A percentile compares a stretch with the other conserved stretches of the same genome.
phyloP scores from a whole-genome alignment of 2,329 filamentous ascomycete genomes.

The Penicillium sp. region DNA sequence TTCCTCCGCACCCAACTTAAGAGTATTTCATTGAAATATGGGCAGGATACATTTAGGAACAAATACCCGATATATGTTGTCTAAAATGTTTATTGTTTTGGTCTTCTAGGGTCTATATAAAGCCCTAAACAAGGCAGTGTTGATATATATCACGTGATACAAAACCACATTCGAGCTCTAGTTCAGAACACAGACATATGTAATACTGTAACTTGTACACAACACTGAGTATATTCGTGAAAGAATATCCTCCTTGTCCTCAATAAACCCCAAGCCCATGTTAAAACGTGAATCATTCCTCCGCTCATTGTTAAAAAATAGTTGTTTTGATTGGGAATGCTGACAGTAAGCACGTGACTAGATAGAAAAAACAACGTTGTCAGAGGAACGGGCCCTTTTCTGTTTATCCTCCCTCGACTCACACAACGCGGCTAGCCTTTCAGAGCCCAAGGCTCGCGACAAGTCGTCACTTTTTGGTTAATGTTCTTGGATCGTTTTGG shows the following conservation, averaged over 20 bases:
- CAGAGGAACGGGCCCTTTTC: slow-evolving; percentile 43
- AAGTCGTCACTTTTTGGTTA: slow-evolving; percentile 2
- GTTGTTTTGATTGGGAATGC: slow-evolving; percentile 27
- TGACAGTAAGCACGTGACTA: slow-evolving; percentile 37
- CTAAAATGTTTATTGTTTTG: too few species aligned
- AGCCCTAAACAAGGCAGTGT: neutral
- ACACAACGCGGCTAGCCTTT: slow-evolving; percentile 22
- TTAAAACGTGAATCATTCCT: neutral
- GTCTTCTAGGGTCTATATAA: too few species aligned
- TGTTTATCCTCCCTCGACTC: slow-evolving; percentile 40
- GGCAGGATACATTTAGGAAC: too few species aligned
- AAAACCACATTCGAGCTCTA: neutral
- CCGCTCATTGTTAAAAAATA: neutral
- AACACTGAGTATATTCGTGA: neutral
- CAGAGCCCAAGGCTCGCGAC: slow-evolving; percentile 14
- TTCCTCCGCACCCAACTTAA: neutral
- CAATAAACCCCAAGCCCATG: neutral
- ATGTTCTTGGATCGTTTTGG: slow-evolving; percentile 4
- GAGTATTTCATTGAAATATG: neutral
- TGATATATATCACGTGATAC: neutral
- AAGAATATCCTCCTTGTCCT: neutral
- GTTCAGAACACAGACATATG: neutral
- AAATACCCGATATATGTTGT: too few species aligned
- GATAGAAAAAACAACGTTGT: slow-evolving; percentile 38
- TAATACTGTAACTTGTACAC: neutral